phyloP scores from a whole-genome alignment of 2,329 filamentous ascomycete genomes.

The Sphaerulina musiva region DNA sequence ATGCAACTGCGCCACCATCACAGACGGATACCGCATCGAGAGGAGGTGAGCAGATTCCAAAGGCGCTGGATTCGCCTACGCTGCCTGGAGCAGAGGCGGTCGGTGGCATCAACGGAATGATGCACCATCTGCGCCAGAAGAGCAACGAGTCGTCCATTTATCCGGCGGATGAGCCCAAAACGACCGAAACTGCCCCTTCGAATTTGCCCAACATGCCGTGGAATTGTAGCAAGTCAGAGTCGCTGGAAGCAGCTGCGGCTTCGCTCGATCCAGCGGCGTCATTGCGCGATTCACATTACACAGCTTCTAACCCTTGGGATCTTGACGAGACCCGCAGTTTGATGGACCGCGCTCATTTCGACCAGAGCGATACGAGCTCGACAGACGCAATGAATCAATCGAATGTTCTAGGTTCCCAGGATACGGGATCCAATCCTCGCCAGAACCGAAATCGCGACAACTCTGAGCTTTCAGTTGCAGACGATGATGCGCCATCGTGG shows the following conservation, averaged over 20 bases:
- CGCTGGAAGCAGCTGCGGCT: conserved; percentile 4
- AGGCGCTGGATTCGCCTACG: conserved; percentile 64
- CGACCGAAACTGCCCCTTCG: conserved; percentile 25
- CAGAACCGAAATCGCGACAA: neutral
- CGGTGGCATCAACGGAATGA: conserved; percentile 55
- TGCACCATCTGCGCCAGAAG: conserved; percentile 68
- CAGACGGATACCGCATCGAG: conserved; percentile 5
- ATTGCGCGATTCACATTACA: conserved; percentile 43
- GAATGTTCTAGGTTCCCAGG: conserved; percentile 15
- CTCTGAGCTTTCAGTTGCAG: conserved; percentile 11
- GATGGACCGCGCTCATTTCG: conserved; percentile 24
- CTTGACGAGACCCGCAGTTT: conserved; percentile 45
- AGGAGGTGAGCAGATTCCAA: conserved; percentile 17
- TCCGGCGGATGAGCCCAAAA: conserved; percentile 41
- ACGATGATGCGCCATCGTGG: conserved; percentile 36
- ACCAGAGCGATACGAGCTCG: conserved; percentile 12
- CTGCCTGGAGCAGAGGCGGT: conserved; percentile 49
- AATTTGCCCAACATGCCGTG: conserved; percentile 20
- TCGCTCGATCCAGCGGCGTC: conserved; percentile 9
- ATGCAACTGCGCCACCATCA: conserved; percentile 15
- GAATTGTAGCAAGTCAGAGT: conserved; percentile 19
- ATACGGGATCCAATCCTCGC: conserved; percentile 4
- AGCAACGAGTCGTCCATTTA: conserved; percentile 80
- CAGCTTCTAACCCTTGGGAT: conserved; percentile 51
- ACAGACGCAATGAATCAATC: conserved; percentile 21